Conservation (phyloP, 768 basidiomycete species). For the Auricularia sp. region DNA sequence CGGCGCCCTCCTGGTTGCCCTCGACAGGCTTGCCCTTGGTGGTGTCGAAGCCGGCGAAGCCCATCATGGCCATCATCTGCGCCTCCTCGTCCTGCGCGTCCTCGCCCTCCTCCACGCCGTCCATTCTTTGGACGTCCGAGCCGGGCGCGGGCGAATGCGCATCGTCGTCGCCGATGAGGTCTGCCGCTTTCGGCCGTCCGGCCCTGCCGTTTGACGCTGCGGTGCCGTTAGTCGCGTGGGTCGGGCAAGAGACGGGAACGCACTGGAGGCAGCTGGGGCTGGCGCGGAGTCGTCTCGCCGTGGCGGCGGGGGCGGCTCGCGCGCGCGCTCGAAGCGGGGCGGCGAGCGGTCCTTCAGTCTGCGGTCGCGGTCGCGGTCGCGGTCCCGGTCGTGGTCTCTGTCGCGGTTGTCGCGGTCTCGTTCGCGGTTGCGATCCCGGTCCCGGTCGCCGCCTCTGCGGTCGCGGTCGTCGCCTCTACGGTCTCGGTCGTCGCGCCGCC, state of each 20-base stretch:
- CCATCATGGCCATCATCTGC: constrained; percentile 87
- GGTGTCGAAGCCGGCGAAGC: constrained; percentile 73
- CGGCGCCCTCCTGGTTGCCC: constrained; percentile 70
- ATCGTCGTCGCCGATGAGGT: constrained; percentile 11
- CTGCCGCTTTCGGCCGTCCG: constrained; percentile 3
- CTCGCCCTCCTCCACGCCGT: constrained; percentile 22
- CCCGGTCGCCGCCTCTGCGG: constrained; percentile 25
- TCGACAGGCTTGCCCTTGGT: constrained; percentile 83
- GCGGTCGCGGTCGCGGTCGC: constrained; percentile 6
- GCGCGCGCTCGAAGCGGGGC: constrained; percentile 2
- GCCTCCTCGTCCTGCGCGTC: constrained; percentile 58
- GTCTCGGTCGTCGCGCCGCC: constrained; percentile 8
- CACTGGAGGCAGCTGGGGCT: not conserved
- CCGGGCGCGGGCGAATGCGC: constrained; percentile 12
- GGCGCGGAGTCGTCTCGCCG: not conserved
- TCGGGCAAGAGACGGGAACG: not conserved
- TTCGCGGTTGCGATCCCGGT: constrained; percentile 19
- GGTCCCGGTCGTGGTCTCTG: constrained; percentile 3
- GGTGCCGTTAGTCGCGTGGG: constrained; percentile 10
- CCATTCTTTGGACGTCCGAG: constrained; percentile 18
- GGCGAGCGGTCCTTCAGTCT: not conserved
- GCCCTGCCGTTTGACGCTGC: not conserved
- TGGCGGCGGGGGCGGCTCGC: not conserved
- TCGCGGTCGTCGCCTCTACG: constrained; percentile 14
- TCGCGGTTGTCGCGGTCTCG: constrained; percentile 16